phyloP scores from a whole-genome alignment of 257 asterid genomes.

The Echites panduratus region DNA sequence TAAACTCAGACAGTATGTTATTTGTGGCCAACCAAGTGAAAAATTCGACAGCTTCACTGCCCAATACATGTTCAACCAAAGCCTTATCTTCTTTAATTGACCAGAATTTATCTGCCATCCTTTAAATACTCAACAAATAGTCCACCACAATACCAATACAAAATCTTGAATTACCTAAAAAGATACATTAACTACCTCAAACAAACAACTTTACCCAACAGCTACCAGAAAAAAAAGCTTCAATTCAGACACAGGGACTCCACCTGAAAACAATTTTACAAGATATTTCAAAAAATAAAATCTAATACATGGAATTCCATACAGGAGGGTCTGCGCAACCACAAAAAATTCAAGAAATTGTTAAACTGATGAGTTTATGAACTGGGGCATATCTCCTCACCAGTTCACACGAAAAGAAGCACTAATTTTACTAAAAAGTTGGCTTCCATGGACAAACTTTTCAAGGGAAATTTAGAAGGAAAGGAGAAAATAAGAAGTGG shows the following conservation, averaged over 20 bases:
- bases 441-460: neutral
- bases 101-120: constrained; percentile 65
- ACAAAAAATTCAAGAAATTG: neutral
- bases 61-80: constrained; percentile 59
- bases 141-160: neutral
- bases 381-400: neutral
- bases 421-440: neutral
- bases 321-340: neutral
- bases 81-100: constrained; percentile 52
- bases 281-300: neutral
- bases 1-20: constrained; percentile 61
- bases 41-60: constrained; percentile 69
- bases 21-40: constrained; percentile 71
- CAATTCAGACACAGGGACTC: neutral
- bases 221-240: neutral
- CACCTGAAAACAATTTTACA: neutral
- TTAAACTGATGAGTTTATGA: neutral
- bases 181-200: neutral
- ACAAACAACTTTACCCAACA: neutral
- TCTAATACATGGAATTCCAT: neutral
- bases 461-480: neutral
- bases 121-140: constrained; percentile 13
- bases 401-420: neutral
- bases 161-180: neutral
- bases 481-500: neutral